A percentile compares a stretch with the other conserved stretches of the same genome.
These are phyloP conservation scores for Fulvia fulva DNA, from an alignment of 2,329 filamentous ascomycete species.

Conservation along the genomic window DNA sequence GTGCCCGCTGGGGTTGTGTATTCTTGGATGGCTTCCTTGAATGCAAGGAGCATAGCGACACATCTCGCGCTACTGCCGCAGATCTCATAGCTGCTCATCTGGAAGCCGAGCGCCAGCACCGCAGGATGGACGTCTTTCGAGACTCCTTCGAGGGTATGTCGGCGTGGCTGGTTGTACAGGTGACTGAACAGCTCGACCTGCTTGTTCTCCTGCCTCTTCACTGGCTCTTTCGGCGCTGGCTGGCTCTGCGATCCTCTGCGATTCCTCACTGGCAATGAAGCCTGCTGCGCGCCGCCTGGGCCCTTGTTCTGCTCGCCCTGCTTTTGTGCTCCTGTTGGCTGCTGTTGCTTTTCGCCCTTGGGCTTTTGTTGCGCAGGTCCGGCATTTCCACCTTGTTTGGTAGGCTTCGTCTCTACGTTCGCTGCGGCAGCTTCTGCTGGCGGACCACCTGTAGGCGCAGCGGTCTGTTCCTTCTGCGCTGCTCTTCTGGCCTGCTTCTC, in stretches of 20 bases:
- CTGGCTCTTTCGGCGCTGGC: slow-evolving; percentile 39
- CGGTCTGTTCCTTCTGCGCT: slow-evolving; percentile 31
- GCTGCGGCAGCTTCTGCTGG: slow-evolving; percentile 5
- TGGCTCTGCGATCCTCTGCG: slow-evolving; percentile 19
- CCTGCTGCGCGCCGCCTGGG: slow-evolving; percentile 27
- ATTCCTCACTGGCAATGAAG: slow-evolving; percentile 30
- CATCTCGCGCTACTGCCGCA: slow-evolving; percentile 86
- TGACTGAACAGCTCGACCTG: slow-evolving; percentile 69
- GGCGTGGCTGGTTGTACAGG: slow-evolving; percentile 67
- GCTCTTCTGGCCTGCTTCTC: slow-evolving; percentile 86
- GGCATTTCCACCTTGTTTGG: slow-evolving; percentile 5
- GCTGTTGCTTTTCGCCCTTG: slow-evolving; percentile 27
- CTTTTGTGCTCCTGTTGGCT: slow-evolving; percentile 30
- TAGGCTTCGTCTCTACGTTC: slow-evolving; percentile 19
- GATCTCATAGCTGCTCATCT: slow-evolving; percentile 84
- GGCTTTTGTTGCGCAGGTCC: slow-evolving; percentile 17
- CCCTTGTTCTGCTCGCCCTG: slow-evolving; percentile 32
- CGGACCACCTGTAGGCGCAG: slow-evolving; percentile 7
- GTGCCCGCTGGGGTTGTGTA: slow-evolving; percentile 84
- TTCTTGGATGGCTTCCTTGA: slow-evolving; percentile 89
- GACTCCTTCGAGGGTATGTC: slow-evolving; percentile 56
- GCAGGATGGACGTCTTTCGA: slow-evolving; percentile 77
- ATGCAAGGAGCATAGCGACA: slow-evolving; percentile 80
- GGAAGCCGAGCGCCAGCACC: slow-evolving; percentile 78
- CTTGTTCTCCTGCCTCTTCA: slow-evolving; percentile 52